A percentile compares a stretch with the other conserved stretches of the same genome.
Conservation (phyloP, 2,329 filamentous ascomycete species). For the Chaetothyriales sp. region DNA sequence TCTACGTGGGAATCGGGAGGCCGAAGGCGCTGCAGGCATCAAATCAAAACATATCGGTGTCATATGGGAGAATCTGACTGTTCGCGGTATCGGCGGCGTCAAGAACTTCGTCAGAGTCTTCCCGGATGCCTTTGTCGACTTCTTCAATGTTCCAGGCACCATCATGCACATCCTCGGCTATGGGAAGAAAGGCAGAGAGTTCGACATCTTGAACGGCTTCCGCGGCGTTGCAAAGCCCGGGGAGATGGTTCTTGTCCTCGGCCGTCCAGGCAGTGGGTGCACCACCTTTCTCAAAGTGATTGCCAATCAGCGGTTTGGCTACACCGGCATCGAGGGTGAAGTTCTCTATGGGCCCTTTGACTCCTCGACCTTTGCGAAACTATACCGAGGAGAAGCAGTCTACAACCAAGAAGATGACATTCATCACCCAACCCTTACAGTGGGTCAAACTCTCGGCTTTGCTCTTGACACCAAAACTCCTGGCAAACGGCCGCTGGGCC, state of each 20-base stretch:
- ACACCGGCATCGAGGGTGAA: conserved; percentile 51
- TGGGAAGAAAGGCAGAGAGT: conserved; percentile 53
- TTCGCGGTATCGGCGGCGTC: conserved; percentile 58
- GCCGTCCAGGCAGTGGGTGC: conserved; percentile 59
- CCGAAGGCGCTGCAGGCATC: conserved; percentile 64
- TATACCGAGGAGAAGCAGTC: conserved; percentile 60
- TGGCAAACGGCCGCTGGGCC: conserved; percentile 52
- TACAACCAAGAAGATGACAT: conserved; percentile 66
- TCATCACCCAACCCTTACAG: conserved; percentile 58
- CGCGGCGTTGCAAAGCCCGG: conserved; percentile 50
- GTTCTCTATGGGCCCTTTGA: conserved; percentile 58
- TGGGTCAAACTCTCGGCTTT: conserved; percentile 64
- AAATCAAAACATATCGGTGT: conserved; percentile 63
- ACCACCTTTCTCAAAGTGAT: conserved; percentile 64
- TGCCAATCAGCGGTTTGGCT: conserved; percentile 52
- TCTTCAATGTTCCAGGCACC: conserved; percentile 59
- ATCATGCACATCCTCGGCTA: conserved; percentile 48
- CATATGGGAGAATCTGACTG: conserved; percentile 62
- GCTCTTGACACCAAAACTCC: conserved; percentile 65
- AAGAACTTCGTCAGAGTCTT: conserved; percentile 63
- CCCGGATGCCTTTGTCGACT: conserved; percentile 59
- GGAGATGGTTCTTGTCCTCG: conserved; percentile 62
- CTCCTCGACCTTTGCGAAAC: conserved; percentile 50
- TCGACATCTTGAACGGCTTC: conserved; percentile 60
- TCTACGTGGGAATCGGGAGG: conserved; percentile 54